Evolutionary conservation across 495 filamentous ascomycete species (phyloP), one percentile per base, ranked within the genome.

Genomic region (Parachaetomium inaequale): DNA sequence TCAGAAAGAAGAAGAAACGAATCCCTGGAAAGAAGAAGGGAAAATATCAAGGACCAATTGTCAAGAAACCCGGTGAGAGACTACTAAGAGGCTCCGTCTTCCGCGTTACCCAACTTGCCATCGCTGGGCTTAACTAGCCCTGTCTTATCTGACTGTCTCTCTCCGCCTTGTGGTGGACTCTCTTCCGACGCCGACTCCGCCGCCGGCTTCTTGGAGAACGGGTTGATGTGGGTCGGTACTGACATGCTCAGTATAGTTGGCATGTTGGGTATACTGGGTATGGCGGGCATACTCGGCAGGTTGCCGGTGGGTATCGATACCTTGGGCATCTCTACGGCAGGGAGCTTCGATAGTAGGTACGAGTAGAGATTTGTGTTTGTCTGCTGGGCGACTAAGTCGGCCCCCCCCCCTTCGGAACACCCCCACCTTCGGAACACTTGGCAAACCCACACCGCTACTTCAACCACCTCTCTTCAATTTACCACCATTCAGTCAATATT

Each of bases 361-460:
- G 76, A 75, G 31, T 69, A 53, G 40, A 76, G 63, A 15, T 65
- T 76, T 0, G 72, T 72, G 10, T 75, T 75, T 21, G 77, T 74
- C 51, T 78, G 71, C 54, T 78, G 71, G 0, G 78, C 77, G n/a
- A 79, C 68, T n/a, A n/a, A n/a, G n/a, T n/a, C n/a, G n/a, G n/a
- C n/a, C n/a, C n/a, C n/a, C n/a, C n/a, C n/a, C n/a, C n/a, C n/a
- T n/a, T n/a, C n/a, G n/a, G n/a, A n/a, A n/a, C n/a, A n/a, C n/a
- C n/a, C n/a, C n/a, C n/a, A n/a, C n/a, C n/a, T n/a, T n/a, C n/a
- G n/a, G n/a, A n/a, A n/a, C n/a, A n/a, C n/a, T n/a, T n/a, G n/a
- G n/a, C n/a, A n/a, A n/a, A n/a, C n/a, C n/a, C n/a, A n/a, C n/a
- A n/a, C n/a, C n/a, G n/a, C n/a, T n/a, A n/a, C n/a, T n/a, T n/a